Evolutionary conservation across 768 basidiomycete species (phyloP), one percentile per base, ranked within the genome.

Genomic region (Mycena indigotica): DNA sequence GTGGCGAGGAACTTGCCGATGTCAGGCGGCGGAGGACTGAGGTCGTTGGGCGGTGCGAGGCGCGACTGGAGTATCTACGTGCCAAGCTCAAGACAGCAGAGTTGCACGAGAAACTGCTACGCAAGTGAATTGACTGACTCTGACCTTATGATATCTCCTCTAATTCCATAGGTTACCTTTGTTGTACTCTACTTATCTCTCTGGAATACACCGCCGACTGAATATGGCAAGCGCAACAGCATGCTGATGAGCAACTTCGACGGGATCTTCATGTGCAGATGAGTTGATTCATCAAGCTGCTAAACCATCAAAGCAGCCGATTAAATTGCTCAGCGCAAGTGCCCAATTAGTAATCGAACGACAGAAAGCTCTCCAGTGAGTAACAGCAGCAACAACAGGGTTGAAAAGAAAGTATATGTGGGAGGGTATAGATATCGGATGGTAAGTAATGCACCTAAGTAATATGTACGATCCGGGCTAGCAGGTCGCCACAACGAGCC

Each of bases 51-150:
- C 80, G 91, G 50, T 93, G 90, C 69, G 83, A 84, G 52, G 78
- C 82, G 25, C 84, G 89, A 49, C 69, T 93, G 55, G 88, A 91
- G 62, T 93, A 86, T 67, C 76, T 93, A 28, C 79, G 82, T 41
- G 91, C 89, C 28, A 85, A 83, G 65, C 74, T 92, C 67, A 91
- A 87, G 71, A 85, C 85, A 17, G 89, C 89, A 4, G 88, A 93
- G 74, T 69, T 93, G 13, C 79, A 74, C 54, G 82, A 83, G 64
- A 77, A 73, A 60, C 70, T 82, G 26, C 57, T 78, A 55, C 71
- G 72, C 61, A 77, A 73, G 60, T 78, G 60, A 28, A 62, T 17
- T 29, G 28, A 35, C 53, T 49, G 21, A 40, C 32, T 57, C 16
- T 21, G 44, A 21, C n/a, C n/a, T n/a, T n/a, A n/a, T n/a, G n/a